These are phyloP conservation scores for Papiliotrema laurentii DNA, from an alignment of 1,284 basidiomycete species.

Conservation along the genomic window DNA sequence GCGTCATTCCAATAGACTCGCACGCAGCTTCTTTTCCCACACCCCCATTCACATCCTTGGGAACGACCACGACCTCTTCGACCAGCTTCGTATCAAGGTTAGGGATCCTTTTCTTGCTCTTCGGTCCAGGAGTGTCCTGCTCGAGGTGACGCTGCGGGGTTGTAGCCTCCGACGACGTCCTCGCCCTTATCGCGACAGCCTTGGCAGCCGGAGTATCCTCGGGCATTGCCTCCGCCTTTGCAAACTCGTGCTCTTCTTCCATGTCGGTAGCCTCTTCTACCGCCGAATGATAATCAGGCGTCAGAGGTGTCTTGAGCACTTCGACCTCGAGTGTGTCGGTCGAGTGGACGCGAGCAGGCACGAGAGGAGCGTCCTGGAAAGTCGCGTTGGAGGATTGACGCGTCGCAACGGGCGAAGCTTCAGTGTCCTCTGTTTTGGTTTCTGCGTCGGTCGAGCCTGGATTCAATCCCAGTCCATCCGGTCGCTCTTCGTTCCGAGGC, in stretches of 20 bases:
- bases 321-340: neutral
- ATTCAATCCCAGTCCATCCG: neutral
- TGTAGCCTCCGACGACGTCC: too few relatives aligned
- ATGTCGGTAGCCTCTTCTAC: neutral
- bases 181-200: too few relatives aligned
- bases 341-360: neutral
- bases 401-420: constrained; percentile 1
- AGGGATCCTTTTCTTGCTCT: too few relatives aligned
- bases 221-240: too few relatives aligned
- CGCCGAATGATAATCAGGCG: constrained; percentile 2
- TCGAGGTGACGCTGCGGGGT: too few relatives aligned
- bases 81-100: too few relatives aligned
- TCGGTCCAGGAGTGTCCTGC: too few relatives aligned
- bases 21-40: too few relatives aligned
- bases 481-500: neutral
- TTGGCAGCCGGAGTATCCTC: too few relatives aligned
- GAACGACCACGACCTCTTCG: too few relatives aligned
- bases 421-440: neutral
- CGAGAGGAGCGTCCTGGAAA: neutral
- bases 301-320: neutral
- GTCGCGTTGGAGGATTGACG: neutral
- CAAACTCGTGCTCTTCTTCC: neutral
- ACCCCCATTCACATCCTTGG: too few relatives aligned
- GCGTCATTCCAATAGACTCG: too few relatives aligned
- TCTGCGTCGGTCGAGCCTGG: neutral